A percentile compares a stretch with the other conserved stretches of the same genome.
Conservation (phyloP, 139 green algal genomes). For the Trebouxia sp. region DNA sequence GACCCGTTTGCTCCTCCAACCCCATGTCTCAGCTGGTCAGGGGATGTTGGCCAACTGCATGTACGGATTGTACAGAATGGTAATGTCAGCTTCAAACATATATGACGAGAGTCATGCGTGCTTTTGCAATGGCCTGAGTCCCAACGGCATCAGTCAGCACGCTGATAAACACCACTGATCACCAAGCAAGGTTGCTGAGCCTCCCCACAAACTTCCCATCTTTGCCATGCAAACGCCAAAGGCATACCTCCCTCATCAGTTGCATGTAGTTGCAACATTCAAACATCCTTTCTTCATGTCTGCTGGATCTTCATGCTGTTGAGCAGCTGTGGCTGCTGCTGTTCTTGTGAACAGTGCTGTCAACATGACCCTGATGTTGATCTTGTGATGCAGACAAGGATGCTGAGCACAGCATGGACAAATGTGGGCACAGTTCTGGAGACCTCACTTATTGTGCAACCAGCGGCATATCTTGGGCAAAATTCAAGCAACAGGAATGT, state of each 20-base stretch:
- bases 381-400: background rate
- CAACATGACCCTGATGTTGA: background rate
- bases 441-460: too few relatives aligned
- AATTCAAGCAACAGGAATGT: background rate
- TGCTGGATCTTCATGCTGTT: too few relatives aligned
- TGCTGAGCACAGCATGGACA: background rate
- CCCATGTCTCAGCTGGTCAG: conserved; percentile 73
- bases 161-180: background rate
- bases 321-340: background rate
- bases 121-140: background rate
- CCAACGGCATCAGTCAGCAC: background rate
- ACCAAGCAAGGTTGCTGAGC: background rate
- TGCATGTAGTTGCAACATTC: background rate
- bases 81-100: background rate
- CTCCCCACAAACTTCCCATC: background rate
- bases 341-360: background rate
- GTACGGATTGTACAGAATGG: conserved; percentile 85
- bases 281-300: too few relatives aligned
- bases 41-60: conserved; percentile 47
- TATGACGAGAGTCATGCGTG: background rate
- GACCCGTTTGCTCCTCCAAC: conserved; percentile 51
- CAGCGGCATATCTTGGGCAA: background rate
- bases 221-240: background rate
- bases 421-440: background rate
- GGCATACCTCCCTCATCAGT: background rate